Percentiles rank a stretch among this genome's conserved stretches.
Conservation (phyloP, 768 basidiomycete genomes). For the Leucocoprinus birnbaumii region DNA sequence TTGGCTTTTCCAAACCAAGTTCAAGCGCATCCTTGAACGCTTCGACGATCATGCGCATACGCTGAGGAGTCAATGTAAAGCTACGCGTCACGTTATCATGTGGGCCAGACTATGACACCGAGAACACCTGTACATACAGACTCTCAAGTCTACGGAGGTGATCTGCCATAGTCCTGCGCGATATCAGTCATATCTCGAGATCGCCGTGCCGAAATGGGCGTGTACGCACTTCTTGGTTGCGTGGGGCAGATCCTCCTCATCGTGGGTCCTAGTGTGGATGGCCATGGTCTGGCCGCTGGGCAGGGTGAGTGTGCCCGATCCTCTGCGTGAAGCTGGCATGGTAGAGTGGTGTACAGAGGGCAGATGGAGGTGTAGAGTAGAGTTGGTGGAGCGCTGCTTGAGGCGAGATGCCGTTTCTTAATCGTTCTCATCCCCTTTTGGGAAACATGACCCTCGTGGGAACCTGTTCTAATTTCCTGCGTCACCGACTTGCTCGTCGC, state of each 20-base stretch:
- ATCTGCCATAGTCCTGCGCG: constrained; percentile 83
- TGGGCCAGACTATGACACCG: constrained; percentile 8
- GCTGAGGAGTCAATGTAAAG: constrained; percentile 83
- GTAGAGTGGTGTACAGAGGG: constrained; percentile 4
- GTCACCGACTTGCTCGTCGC: constrained; percentile 8
- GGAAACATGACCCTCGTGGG: constrained; percentile 20
- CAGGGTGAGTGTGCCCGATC: constrained; percentile 71
- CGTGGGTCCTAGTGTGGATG: constrained; percentile 85
- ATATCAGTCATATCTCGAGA: constrained; percentile 14
- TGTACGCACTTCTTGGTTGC: constrained; percentile 82
- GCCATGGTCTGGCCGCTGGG: constrained; percentile 78
- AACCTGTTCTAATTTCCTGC: constrained; percentile 9
- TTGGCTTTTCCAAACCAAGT: constrained; percentile 74
- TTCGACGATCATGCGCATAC: constrained; percentile 97
- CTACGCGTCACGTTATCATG: constrained; percentile 30
- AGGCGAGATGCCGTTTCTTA: constrained; percentile 6
- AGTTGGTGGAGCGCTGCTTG: not conserved
- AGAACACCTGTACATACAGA: constrained; percentile 48
- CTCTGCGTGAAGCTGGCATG: constrained; percentile 73
- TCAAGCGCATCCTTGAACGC: constrained; percentile 94
- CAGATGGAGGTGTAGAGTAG: constrained; percentile 17
- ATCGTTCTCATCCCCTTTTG: constrained; percentile 11
- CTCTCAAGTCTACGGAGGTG: constrained; percentile 89
- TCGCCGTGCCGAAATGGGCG: constrained; percentile 8
- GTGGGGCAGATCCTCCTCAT: constrained; percentile 86